These are phyloP conservation scores for Pulveroboletus sp. DNA, from an alignment of 768 basidiomycete species.

Conservation along the genomic window DNA sequence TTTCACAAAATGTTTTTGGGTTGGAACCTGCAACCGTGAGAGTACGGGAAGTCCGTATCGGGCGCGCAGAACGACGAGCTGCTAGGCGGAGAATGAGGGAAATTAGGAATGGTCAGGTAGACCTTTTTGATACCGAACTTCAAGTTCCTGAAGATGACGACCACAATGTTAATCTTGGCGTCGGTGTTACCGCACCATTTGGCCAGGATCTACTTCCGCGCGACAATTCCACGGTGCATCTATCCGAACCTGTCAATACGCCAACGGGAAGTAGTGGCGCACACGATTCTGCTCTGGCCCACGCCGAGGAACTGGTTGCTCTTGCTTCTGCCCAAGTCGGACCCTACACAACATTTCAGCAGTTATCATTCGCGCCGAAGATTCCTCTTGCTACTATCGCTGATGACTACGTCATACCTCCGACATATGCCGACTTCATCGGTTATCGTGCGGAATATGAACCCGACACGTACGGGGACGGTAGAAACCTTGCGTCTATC, in stretches of 20 bases:
- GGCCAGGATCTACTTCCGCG: conserved; percentile 31
- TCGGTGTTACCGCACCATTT: conserved; percentile 54
- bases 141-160: conserved; percentile 46
- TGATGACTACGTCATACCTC: conserved; percentile 88
- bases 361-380: conserved; percentile 77
- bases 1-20: conserved; percentile 88
- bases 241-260: conserved; percentile 19
- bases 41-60: conserved; percentile 90
- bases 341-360: conserved; percentile 89
- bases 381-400: conserved; percentile 87
- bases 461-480: conserved; percentile 43
- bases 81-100: conserved; percentile 77
- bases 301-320: conserved; percentile 63
- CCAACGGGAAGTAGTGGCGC: conserved; percentile 28
- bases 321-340: conserved; percentile 69
- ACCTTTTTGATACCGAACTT: conserved; percentile 41
- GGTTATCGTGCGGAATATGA: conserved; percentile 64
- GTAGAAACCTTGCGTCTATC: conserved; percentile 49
- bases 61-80: conserved; percentile 80
- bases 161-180: conserved; percentile 55
- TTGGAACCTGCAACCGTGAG: conserved; percentile 89
- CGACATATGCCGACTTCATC: conserved; percentile 78
- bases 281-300: conserved; percentile 36
- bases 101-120: conserved; percentile 47
- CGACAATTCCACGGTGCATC: conserved; percentile 25